A percentile compares a stretch with the other conserved stretches of the same genome.
These are phyloP conservation scores for Coemansia sp. DNA, from an alignment of 192 early-diverging fungal genomes.

Conservation along the genomic window DNA sequence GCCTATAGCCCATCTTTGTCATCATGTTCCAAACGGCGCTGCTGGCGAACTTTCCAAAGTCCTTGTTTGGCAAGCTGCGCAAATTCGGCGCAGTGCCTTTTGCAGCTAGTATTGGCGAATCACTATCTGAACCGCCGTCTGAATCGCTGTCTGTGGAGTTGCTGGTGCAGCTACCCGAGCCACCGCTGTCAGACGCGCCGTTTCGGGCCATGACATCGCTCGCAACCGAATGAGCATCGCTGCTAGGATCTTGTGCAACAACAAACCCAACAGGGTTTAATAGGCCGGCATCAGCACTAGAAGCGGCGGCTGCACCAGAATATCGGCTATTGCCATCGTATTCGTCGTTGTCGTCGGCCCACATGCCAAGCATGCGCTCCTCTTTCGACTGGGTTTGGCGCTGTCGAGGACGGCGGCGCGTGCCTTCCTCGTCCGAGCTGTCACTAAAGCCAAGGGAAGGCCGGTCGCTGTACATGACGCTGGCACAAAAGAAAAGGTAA, in stretches of 20 bases:
- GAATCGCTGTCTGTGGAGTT: not conserved
- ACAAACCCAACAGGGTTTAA: conserved; percentile 28
- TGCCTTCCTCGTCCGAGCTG: conserved; percentile 24
- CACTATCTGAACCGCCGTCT: not conserved
- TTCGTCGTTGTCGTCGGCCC: conserved; percentile 22
- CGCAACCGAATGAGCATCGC: not conserved
- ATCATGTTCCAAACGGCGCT: conserved; percentile 76
- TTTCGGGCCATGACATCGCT: not conserved
- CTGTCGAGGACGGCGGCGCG: not conserved
- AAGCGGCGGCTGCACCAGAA: not conserved
- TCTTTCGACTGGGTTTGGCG: conserved; percentile 18
- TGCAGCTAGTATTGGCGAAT: not conserved
- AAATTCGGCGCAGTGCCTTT: not conserved
- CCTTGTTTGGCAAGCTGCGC: conserved; percentile 31
- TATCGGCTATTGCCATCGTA: not conserved
- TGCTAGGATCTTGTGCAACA: not conserved
- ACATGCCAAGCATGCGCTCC: conserved; percentile 34
- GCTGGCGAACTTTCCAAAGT: conserved; percentile 84
- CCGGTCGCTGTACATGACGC: conserved; percentile 7
- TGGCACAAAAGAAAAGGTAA: not conserved
- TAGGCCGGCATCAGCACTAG: not conserved
- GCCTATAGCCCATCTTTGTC: conserved; percentile 85
- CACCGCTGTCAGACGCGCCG: not conserved
- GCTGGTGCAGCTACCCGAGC: not conserved
- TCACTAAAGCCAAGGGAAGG: conserved; percentile 17